A percentile compares a stretch with the other conserved stretches of the same genome.
Evolutionary conservation across 2,329 filamentous ascomycete species (phyloP).

Genomic region (Diaporthe australafricana): DNA sequence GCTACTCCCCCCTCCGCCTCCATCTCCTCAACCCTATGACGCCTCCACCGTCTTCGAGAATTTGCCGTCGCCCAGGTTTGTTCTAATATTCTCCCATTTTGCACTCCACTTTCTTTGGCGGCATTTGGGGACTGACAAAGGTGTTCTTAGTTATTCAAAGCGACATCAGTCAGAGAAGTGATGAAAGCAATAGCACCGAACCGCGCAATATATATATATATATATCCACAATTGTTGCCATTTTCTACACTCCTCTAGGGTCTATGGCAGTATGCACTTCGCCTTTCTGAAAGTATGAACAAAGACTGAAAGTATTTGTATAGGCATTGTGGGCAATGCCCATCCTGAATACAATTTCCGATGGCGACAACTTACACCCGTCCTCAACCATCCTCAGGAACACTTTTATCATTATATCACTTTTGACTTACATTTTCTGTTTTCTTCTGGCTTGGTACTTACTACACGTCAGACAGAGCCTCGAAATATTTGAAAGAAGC

Average conservation of each 20-base stretch:
- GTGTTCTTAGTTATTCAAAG: slow-evolving; percentile 9
- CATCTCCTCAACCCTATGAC: too few relatives aligned
- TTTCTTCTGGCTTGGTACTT: slow-evolving; percentile 72
- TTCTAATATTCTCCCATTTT: too few relatives aligned
- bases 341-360: slow-evolving; percentile 90
- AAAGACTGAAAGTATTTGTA: background rate
- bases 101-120: too few relatives aligned
- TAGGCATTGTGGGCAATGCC: slow-evolving; percentile 65
- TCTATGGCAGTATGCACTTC: background rate
- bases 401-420: slow-evolving; percentile 71
- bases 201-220: slow-evolving; percentile 41
- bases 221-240: slow-evolving; percentile 37
- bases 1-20: too few relatives aligned
- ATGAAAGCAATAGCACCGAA: slow-evolving; percentile 47
- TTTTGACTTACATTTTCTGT: slow-evolving; percentile 97
- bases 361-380: slow-evolving; percentile 96
- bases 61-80: too few relatives aligned
- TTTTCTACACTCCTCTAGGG: background rate
- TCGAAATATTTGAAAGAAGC: too few relatives aligned
- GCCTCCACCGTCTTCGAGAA: too few relatives aligned
- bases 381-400: slow-evolving; percentile 93
- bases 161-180: slow-evolving; percentile 3
- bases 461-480: too few relatives aligned
- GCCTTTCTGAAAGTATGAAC: background rate
- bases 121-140: too few relatives aligned